A percentile compares a stretch with the other conserved stretches of the same genome.
phyloP scores from a whole-genome alignment of 2,329 filamentous ascomycete species.

The Xylariaceae sp. region DNA sequence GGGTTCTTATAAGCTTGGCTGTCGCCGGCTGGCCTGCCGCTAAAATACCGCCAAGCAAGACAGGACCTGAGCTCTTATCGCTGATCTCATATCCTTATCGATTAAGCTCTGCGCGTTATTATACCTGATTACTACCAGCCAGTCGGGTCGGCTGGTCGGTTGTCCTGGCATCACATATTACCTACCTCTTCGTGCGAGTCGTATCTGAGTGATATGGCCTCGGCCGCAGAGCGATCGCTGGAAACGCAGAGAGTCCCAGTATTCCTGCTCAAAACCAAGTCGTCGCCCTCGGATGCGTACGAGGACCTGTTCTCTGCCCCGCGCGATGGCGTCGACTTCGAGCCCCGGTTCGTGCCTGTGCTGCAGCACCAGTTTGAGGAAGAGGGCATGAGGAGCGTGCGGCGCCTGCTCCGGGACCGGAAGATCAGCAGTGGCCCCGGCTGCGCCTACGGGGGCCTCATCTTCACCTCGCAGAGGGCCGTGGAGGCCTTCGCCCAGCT shows the following conservation, averaged over 20 bases:
- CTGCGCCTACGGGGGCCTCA: slow-evolving; percentile 61
- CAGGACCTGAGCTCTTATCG: too few species aligned
- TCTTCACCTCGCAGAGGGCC: slow-evolving; percentile 78
- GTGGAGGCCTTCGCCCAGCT: slow-evolving; percentile 68
- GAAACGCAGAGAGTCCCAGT: slow-evolving; percentile 39
- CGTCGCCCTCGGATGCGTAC: slow-evolving; percentile 63
- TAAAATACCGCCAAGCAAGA: too few species aligned
- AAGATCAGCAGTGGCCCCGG: slow-evolving; percentile 31
- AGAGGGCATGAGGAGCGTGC: slow-evolving; percentile 47
- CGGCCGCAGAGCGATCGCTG: too few species aligned
- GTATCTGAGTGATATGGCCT: too few species aligned
- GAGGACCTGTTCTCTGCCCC: slow-evolving; percentile 54
- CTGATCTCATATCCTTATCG: too few species aligned
- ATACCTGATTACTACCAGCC: too few species aligned
- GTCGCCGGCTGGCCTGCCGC: too few species aligned
- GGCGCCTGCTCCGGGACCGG: slow-evolving; percentile 37
- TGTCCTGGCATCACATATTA: too few species aligned
- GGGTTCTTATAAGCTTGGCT: too few species aligned
- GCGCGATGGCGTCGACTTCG: slow-evolving; percentile 38
- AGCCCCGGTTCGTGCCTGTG: slow-evolving; percentile 67
- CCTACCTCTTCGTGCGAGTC: too few species aligned
- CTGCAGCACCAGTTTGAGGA: slow-evolving; percentile 63
- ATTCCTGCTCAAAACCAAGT: slow-evolving; percentile 71
- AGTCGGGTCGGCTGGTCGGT: too few species aligned
- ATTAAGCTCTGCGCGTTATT: too few species aligned